phyloP scores from a whole-genome alignment of 2,329 filamentous ascomycete genomes.

The Rosellinia necatrix region DNA sequence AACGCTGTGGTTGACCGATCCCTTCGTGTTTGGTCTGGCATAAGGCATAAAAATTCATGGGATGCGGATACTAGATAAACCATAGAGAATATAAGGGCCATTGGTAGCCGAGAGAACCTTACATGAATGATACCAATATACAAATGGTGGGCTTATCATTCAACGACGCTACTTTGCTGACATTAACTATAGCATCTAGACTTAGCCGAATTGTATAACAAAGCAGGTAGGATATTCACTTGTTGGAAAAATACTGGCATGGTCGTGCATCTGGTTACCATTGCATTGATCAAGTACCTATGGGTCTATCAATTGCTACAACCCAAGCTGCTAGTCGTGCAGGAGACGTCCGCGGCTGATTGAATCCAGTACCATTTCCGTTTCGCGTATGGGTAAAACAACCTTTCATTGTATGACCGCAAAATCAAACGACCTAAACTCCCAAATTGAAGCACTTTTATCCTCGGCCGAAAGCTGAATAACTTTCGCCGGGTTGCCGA shows the following conservation, averaged over 20 bases:
- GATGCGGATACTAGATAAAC: background rate
- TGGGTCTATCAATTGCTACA: conserved; percentile 19
- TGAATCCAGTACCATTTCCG: conserved; percentile 23
- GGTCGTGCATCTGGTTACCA: conserved; percentile 7
- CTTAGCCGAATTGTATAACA: background rate
- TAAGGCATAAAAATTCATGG: background rate
- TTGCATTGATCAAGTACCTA: conserved; percentile 20
- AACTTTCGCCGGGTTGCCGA: conserved; percentile 17
- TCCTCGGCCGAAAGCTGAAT: conserved; percentile 6
- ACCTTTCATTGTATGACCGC: conserved; percentile 16
- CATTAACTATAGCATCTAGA: too few relatives aligned
- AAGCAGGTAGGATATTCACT: background rate
- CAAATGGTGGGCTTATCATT: too few relatives aligned
- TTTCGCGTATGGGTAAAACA: conserved; percentile 12
- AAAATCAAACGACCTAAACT: conserved; percentile 28
- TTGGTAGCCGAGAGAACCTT: too few relatives aligned
- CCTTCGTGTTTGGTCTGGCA: background rate
- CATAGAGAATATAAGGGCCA: too few relatives aligned
- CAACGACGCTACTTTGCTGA: too few relatives aligned
- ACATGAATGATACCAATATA: too few relatives aligned
- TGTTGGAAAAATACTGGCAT: background rate
- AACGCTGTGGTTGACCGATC: too few relatives aligned
- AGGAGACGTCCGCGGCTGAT: conserved; percentile 19
- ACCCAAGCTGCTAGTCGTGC: conserved; percentile 18
- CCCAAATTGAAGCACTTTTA: conserved; percentile 27